Conservation (phyloP, 2,329 filamentous ascomycete genomes). For the Dactylellina drechsleri region DNA sequence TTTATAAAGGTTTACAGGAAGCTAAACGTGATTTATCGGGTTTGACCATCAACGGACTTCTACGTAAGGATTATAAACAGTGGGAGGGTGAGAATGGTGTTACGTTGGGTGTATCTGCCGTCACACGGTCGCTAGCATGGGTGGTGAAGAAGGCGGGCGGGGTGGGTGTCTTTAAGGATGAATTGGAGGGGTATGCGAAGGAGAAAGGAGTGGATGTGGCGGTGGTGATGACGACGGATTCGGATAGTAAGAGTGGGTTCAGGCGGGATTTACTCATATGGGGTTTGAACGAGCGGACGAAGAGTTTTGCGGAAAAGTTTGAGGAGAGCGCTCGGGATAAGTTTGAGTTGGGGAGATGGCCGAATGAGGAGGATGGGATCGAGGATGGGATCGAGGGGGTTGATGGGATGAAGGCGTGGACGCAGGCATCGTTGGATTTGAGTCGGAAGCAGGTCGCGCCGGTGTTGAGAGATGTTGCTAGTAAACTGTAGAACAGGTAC, state of each 20-base stretch:
- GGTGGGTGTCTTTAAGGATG: constrained; percentile 64
- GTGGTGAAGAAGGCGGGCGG: constrained; percentile 65
- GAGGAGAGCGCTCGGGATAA: constrained; percentile 62
- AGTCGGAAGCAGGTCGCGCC: constrained; percentile 77
- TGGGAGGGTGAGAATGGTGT: constrained; percentile 68
- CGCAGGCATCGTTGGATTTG: constrained; percentile 70
- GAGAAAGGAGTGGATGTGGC: constrained; percentile 72
- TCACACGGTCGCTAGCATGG: constrained; percentile 65
- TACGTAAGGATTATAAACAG: constrained; percentile 86
- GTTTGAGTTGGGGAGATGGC: constrained; percentile 69
- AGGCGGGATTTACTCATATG: constrained; percentile 75
- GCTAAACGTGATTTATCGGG: constrained; percentile 75
- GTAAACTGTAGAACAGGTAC: constrained; percentile 59
- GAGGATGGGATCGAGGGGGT: constrained; percentile 62
- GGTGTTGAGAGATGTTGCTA: constrained; percentile 67
- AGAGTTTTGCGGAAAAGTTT: constrained; percentile 69
- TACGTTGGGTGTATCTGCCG: constrained; percentile 19
- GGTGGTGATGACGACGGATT: constrained; percentile 72
- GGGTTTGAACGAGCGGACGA: constrained; percentile 67
- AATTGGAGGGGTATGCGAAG: constrained; percentile 67
- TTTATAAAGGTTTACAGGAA: constrained; percentile 64
- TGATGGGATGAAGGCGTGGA: constrained; percentile 72
- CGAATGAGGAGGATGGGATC: constrained; percentile 62
- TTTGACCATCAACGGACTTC: constrained; percentile 72
- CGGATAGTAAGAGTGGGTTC: constrained; percentile 66